Evolutionary conservation across 2,329 filamentous ascomycete species (phyloP).

Genomic region (Colletotrichum costaricense): DNA sequence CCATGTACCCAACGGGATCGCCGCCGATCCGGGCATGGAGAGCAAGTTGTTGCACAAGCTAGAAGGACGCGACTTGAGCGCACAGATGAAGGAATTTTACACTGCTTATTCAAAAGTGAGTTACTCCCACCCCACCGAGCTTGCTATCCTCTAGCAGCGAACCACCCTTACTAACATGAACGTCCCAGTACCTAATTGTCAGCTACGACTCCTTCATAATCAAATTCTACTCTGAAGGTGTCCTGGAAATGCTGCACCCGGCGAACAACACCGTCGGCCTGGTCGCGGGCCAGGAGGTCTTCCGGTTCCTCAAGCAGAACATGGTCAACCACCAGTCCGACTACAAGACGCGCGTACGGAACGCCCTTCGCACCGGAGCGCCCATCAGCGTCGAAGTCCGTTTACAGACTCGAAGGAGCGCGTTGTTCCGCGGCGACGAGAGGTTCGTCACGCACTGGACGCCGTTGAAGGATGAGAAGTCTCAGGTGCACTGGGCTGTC

Average conservation of each 20-base stretch:
- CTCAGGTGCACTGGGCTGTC: constrained; percentile 28
- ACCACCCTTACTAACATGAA: background rate
- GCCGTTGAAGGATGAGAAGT: constrained; percentile 35
- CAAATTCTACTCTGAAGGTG: constrained; percentile 41
- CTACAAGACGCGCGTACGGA: constrained; percentile 39
- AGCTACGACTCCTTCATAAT: constrained; percentile 39
- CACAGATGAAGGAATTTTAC: constrained; percentile 44
- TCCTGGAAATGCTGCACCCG: constrained; percentile 40
- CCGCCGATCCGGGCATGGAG: constrained; percentile 40
- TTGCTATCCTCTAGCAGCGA: too few relatives aligned
- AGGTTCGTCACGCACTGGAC: constrained; percentile 37
- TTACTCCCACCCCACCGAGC: too few relatives aligned
- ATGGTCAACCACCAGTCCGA: constrained; percentile 40
- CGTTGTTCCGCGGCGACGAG: constrained; percentile 40
- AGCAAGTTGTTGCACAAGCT: constrained; percentile 39
- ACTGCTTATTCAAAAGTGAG: constrained; percentile 42
- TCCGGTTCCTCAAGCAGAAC: constrained; percentile 42
- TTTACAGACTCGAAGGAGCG: constrained; percentile 41
- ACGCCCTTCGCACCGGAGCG: constrained; percentile 40
- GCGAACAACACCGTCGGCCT: constrained; percentile 38
- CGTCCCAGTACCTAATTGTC: constrained; percentile 38
- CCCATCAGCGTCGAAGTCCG: constrained; percentile 44
- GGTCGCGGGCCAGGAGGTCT: constrained; percentile 40
- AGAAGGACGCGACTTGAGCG: constrained; percentile 40
- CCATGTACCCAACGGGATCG: background rate